A percentile compares a stretch with the other conserved stretches of the same genome.
phyloP scores from a whole-genome alignment of 306 rosid genomes.

The Lathyrus aphaca region DNA sequence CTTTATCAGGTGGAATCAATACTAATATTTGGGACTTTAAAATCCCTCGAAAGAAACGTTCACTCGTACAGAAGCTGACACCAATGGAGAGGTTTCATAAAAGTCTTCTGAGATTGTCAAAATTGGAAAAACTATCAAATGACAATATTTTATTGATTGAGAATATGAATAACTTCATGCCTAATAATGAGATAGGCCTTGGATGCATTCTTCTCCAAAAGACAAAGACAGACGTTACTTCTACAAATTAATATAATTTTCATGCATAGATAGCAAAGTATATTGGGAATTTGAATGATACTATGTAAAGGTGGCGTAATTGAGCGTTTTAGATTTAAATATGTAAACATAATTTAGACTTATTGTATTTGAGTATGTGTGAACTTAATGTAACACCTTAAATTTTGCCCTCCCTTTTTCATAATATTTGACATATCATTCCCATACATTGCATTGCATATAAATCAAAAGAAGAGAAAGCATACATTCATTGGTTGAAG shows the following conservation, averaged over 20 bases:
- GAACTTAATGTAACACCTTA: no score
- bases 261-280: not conserved
- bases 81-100: slow-evolving; percentile 1
- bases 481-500: no score
- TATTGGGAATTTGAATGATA: not conserved
- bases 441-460: no score
- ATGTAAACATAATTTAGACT: no score
- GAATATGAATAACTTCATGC: slow-evolving; percentile 1
- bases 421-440: no score
- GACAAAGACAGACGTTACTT: not conserved
- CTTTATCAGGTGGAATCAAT: slow-evolving; percentile 2
- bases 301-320: no score
- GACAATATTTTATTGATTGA: not conserved
- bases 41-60: slow-evolving; percentile 17
- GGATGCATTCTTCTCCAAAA: slow-evolving; percentile 28
- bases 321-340: no score
- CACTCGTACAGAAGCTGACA: not conserved
- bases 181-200: slow-evolving; percentile 31
- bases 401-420: no score
- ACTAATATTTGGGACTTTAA: not conserved
- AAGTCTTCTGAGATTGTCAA: not conserved
- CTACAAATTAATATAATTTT: not conserved
- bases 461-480: no score
- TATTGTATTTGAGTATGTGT: no score
- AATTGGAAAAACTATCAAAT: not conserved